Conservation (phyloP, 805 yeast genomes). For the Kazachstania martiniae region DNA sequence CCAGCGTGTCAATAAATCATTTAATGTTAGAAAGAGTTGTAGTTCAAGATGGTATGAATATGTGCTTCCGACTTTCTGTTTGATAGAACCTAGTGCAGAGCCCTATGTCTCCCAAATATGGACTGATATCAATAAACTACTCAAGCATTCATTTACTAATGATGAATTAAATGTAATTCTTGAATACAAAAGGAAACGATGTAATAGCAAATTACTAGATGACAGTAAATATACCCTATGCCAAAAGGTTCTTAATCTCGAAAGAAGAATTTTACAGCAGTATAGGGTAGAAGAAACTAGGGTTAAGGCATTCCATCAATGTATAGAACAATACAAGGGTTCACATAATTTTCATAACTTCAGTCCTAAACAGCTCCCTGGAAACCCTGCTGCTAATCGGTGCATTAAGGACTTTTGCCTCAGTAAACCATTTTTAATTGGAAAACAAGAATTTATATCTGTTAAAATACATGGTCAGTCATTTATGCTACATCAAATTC, state of each 20-base stretch:
- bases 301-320: slow-evolving; percentile 41
- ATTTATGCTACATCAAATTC: slow-evolving; percentile 88
- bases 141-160: too few species aligned
- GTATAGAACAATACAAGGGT: slow-evolving; percentile 42
- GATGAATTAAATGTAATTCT: too few species aligned
- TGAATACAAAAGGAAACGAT: too few species aligned
- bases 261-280: slow-evolving; percentile 54
- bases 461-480: slow-evolving; percentile 91
- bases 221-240: too few species aligned
- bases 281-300: slow-evolving; percentile 41
- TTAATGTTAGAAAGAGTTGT: slow-evolving; percentile 84
- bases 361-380: slow-evolving; percentile 52
- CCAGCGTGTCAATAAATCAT: slow-evolving; percentile 68
- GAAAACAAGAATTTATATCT: slow-evolving; percentile 58
- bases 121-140: too few species aligned
- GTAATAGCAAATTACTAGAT: too few species aligned
- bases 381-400: slow-evolving; percentile 67
- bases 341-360: slow-evolving; percentile 81
- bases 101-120: too few species aligned
- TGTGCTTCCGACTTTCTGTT: slow-evolving; percentile 74
- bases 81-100: too few species aligned
- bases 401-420: slow-evolving; percentile 65
- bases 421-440: slow-evolving; percentile 66
- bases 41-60: slow-evolving; percentile 82
- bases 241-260: slow-evolving; percentile 50